Conservation (phyloP, 805 yeast species). For the Candida ulmi region DNA sequence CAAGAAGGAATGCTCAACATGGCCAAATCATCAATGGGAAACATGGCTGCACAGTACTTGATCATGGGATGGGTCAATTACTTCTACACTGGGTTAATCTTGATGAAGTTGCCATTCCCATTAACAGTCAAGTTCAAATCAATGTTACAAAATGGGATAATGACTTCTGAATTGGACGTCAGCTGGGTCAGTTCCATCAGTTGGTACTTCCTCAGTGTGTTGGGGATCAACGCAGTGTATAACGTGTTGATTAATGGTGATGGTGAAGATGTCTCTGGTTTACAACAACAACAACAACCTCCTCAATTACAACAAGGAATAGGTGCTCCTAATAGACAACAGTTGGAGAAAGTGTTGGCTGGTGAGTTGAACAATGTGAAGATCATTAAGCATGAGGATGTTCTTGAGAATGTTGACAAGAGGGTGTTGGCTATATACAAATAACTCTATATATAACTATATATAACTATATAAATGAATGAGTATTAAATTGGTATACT, state of each 20-base stretch:
- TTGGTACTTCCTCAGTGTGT: constrained; percentile 87
- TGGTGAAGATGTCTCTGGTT: constrained; percentile 36
- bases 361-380: constrained; percentile 72
- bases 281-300: constrained; percentile 36
- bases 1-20: constrained; percentile 70
- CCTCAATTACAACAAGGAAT: constrained; percentile 6
- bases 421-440: constrained; percentile 34
- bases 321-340: constrained; percentile 21
- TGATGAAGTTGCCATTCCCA: constrained; percentile 88
- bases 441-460: background rate
- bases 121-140: constrained; percentile 83
- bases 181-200: constrained; percentile 91
- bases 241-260: constrained; percentile 58
- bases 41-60: constrained; percentile 84
- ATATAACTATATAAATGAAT: no score
- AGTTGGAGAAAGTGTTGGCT: constrained; percentile 53
- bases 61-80: constrained; percentile 96
- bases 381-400: constrained; percentile 49
- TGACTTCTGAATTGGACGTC: constrained; percentile 79
- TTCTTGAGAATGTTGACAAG: constrained; percentile 56
- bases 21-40: constrained; percentile 78
- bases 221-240: constrained; percentile 79
- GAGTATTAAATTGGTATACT: no score
- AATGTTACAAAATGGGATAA: constrained; percentile 86
- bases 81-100: constrained; percentile 86